Evolutionary conservation across 2,329 filamentous ascomycete genomes (phyloP).

Genomic region (Paraconiothyrium sp.): DNA sequence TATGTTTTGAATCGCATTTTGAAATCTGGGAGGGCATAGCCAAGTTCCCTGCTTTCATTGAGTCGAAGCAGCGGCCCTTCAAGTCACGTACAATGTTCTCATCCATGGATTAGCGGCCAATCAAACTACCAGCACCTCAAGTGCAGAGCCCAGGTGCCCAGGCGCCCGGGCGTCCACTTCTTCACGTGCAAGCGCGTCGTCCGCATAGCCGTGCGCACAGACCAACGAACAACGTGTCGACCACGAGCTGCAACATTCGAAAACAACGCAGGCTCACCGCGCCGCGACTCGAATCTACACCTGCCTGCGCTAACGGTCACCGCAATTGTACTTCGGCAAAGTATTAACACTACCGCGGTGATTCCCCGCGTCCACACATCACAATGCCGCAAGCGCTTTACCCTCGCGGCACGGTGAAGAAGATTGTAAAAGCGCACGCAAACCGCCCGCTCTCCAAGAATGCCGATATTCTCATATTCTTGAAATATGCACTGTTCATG

Average conservation of each 20-base stretch:
- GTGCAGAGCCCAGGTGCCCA: too few relatives aligned
- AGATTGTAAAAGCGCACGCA: constrained; percentile 89
- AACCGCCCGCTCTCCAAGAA: constrained; percentile 84
- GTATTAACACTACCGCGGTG: not conserved
- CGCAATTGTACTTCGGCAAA: not conserved
- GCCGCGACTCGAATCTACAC: not conserved
- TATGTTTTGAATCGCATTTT: not conserved
- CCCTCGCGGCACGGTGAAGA: constrained; percentile 84
- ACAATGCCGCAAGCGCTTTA: constrained; percentile 75
- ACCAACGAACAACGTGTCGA: constrained; percentile 22
- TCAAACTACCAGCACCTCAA: not conserved
- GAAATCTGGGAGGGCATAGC: too few relatives aligned
- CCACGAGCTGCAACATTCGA: not conserved
- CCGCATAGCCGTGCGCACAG: constrained; percentile 17
- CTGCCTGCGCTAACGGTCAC: not conserved
- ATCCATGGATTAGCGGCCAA: too few relatives aligned
- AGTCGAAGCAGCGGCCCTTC: too few relatives aligned
- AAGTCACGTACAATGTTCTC: not conserved
- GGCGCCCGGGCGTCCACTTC: too few relatives aligned
- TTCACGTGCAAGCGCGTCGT: constrained; percentile 10
- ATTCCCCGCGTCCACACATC: not conserved
- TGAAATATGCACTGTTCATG: constrained; percentile 86
- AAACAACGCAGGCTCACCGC: not conserved
- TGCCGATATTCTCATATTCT: constrained; percentile 84
- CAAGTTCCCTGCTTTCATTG: too few relatives aligned